These are phyloP conservation scores for Solanum phureja DNA, from an alignment of 257 asterid genomes.

Conservation along the genomic window DNA sequence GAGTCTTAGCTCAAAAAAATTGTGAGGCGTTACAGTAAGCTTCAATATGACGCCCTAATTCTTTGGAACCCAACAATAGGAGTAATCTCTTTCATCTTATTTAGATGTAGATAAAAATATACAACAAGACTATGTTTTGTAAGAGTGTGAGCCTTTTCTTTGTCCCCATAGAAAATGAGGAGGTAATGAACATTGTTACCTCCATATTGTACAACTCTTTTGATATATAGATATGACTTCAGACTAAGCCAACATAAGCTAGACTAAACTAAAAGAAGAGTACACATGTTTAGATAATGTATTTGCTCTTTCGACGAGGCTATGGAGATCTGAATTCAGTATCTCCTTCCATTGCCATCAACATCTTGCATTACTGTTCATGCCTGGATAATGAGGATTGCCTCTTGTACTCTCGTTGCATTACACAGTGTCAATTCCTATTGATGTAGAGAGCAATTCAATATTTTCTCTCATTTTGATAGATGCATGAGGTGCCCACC, in stretches of 20 bases:
- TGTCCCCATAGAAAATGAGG: neutral
- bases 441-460: neutral
- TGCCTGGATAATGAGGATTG: neutral
- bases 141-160: neutral
- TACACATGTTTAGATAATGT: neutral
- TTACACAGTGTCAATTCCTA: neutral
- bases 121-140: neutral
- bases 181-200: neutral
- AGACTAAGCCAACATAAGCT: neutral
- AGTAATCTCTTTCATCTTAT: neutral
- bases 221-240: neutral
- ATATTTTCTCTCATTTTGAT: conserved; percentile 22
- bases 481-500: conserved; percentile 43
- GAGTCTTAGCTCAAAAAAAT: too few species aligned
- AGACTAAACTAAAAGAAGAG: neutral
- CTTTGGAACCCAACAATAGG: neutral
- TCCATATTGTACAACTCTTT: neutral
- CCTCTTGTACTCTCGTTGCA: neutral
- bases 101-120: neutral
- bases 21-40: neutral
- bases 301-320: neutral
- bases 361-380: conserved; percentile 1
- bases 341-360: conserved; percentile 18
- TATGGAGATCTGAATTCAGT: neutral
- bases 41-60: neutral